Evolutionary conservation across 441 rosid species (phyloP), one percentile per base, ranked within the genome.

Genomic region (Corymbia calophylla): DNA sequence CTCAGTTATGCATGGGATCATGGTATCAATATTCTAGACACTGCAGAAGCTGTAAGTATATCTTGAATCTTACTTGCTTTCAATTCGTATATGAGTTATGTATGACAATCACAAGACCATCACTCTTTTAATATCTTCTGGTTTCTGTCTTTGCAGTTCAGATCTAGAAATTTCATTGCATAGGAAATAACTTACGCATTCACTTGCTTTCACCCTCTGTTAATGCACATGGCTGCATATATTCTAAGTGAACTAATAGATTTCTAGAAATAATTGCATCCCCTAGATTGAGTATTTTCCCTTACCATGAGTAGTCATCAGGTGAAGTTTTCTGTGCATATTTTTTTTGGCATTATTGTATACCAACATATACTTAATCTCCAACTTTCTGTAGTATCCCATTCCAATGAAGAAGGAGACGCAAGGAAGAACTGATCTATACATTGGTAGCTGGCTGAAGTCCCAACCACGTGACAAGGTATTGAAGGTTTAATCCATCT

Each of bases 391-490:
- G 53, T 92, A 97, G 98, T 95, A 97, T 86, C 97, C 99, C 3
- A 49, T 97, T 54, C 98, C 99, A 39, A 91, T 94, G 96, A 94
- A 88, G 86, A 96, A 96, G 94, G 98, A 97, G 94, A 97, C 97
- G 7, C 97, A 95, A 89, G 99, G 98, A 68, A 94, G 91, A 92
- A 96, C 99, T 4, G 98, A 96, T 94, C 96, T 94, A 80, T 97
- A 93, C 62, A 92, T 97, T 86, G 94, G 95, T 86, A 95, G 95
- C 92, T 97, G 99, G 99, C 90, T 96, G 94, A 95, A 95, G 91
- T 95, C 99, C 88, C 96, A 88, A 80, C 93, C 93, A n/a, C 98
- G 98, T 51, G 97, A 96, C 91, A 97, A 97, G 99, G 99, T n/a
- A 92, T 89, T 56, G 25, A 53, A 70, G 44, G 25, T 58, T 68